Evolutionary conservation across 2,329 filamentous ascomycete species (phyloP), one percentile per base, ranked within the genome.

Genomic region (Fusarium marasasianum): DNA sequence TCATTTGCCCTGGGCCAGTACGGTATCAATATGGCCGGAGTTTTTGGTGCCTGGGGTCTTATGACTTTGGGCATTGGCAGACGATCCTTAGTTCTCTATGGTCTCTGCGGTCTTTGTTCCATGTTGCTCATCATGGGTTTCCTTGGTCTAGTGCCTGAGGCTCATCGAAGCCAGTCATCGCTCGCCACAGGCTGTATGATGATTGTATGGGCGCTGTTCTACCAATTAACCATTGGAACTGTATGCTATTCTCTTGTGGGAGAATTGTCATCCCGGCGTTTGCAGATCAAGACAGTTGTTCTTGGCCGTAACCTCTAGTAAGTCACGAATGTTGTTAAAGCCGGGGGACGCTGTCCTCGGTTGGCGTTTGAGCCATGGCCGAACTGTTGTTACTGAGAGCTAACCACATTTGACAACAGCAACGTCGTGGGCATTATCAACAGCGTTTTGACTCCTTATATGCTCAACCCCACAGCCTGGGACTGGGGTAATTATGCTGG

Each of bases 271-370:
- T 94, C 94, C 1, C 90, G 93, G 20, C 89, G 95, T 5, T 87
- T 98, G 40, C 93, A 95, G 79, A 95, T 97, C 85, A 98, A 98
- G 86, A 97, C 95, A 1, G 93, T 97, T 29, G 95, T 96, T 2
- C 88, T 98, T 5, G 94, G 93, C 4, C 92, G 95, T 63, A 93
- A 94, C 76, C 84, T 94, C 51, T 93, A 93, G 87, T 89, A 81
- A 82, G 87, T 84, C 31, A 37, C 59, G 33, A n/a, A n/a, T 43
- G 33, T 50, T 43, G 38, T n/a, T 13, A 33, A 31, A 48, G 22
- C n/a, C 26, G 44, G 45, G 41, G 50, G 41, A 37, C 22, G 35
- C 20, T 17, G 15, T 56, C 48, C 26, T 55, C 41, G 43, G 43
- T 20, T 53, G 29, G 17, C n/a, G 24, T 22, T 18, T 13, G 17